phyloP scores from a whole-genome alignment of 805 yeast species.

The Metschnikowia peoriensis region DNA sequence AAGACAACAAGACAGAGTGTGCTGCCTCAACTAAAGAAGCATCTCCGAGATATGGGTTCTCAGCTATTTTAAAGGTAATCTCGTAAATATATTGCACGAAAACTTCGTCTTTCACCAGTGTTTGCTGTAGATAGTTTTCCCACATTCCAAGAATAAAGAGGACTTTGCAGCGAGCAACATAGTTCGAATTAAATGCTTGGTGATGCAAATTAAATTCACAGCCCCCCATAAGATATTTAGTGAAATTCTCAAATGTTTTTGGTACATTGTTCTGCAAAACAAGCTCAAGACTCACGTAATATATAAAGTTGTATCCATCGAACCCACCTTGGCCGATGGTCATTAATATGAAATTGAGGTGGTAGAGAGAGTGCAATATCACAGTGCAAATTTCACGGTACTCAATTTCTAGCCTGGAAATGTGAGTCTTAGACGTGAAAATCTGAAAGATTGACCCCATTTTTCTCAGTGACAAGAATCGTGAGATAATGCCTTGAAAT shows the following conservation, averaged over 20 bases:
- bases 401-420: slow-evolving; percentile 20
- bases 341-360: slow-evolving; percentile 47
- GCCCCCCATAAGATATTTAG: slow-evolving; percentile 31
- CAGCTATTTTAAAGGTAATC: slow-evolving; percentile 33
- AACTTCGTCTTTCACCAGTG: slow-evolving; percentile 10
- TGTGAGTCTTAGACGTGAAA: slow-evolving; percentile 16
- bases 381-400: slow-evolving; percentile 27
- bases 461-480: slow-evolving; percentile 28
- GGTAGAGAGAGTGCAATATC: slow-evolving; percentile 41
- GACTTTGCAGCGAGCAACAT: slow-evolving; percentile 37
- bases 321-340: slow-evolving; percentile 65
- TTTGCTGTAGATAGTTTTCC: slow-evolving; percentile 43
- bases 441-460: slow-evolving; percentile 16
- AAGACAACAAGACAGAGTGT: slow-evolving; percentile 54
- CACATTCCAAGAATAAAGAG: slow-evolving; percentile 46
- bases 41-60: slow-evolving; percentile 19
- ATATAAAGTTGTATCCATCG: slow-evolving; percentile 60
- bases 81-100: slow-evolving; percentile 28
- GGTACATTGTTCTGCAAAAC: slow-evolving; percentile 21
- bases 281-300: slow-evolving; percentile 47
- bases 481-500: slow-evolving; percentile 47
- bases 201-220: slow-evolving; percentile 34
- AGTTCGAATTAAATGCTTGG: slow-evolving; percentile 25
- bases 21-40: slow-evolving; percentile 52
- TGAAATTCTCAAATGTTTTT: slow-evolving; percentile 17